phyloP scores from a whole-genome alignment of 139 green algal species.

The Astrephomene gubernaculifera region DNA sequence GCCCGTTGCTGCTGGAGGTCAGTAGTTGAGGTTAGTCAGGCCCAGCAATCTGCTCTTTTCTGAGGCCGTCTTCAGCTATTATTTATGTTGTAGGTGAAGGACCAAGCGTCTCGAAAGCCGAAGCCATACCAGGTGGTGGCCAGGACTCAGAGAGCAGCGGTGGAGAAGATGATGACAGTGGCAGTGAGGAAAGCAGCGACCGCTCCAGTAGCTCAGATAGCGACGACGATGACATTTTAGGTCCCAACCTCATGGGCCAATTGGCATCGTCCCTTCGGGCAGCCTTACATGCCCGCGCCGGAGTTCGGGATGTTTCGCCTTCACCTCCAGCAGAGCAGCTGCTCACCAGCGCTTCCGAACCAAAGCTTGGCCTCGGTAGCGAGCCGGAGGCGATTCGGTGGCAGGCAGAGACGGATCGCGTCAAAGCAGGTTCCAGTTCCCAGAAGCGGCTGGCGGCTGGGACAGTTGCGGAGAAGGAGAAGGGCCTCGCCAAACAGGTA shows the following conservation, averaged over 20 bases:
- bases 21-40: not conserved
- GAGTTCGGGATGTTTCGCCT: not conserved
- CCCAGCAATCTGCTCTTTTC: too few relatives aligned
- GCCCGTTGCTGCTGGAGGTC: not conserved
- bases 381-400: slow-evolving; percentile 1
- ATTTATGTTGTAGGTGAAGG: too few relatives aligned
- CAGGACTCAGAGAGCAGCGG: too few relatives aligned
- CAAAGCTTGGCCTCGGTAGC: not conserved
- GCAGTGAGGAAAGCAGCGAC: too few relatives aligned
- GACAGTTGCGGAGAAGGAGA: slow-evolving; percentile 45
- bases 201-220: too few relatives aligned
- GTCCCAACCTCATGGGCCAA: slow-evolving; percentile 9
- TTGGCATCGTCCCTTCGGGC: slow-evolving; percentile 14
- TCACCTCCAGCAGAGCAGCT: not conserved
- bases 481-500: slow-evolving; percentile 57
- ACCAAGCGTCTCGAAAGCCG: too few relatives aligned
- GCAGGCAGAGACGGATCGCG: not conserved
- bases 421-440: not conserved
- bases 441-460: not conserved
- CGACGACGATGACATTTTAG: slow-evolving; percentile 1
- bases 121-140: too few relatives aligned
- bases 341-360: not conserved
- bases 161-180: too few relatives aligned
- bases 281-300: not conserved
- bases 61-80: too few relatives aligned